Conservation (phyloP, 2,329 filamentous ascomycete genomes). For the Alternaria postmessia region DNA sequence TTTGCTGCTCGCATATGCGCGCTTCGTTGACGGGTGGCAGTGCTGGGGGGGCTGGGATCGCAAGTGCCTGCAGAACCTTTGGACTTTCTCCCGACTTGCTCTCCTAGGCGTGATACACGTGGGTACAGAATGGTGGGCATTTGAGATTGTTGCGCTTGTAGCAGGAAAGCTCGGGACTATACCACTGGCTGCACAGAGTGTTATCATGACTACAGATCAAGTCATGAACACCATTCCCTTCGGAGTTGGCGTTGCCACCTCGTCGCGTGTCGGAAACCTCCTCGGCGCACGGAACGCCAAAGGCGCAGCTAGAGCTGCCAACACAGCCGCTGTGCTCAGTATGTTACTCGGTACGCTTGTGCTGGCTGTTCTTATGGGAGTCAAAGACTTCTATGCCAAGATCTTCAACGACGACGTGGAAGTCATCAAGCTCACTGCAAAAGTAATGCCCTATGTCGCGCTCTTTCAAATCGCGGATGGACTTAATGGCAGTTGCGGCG, state of each 20-base stretch:
- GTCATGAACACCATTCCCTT: conserved; percentile 87
- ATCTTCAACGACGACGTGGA: conserved; percentile 81
- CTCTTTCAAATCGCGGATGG: conserved; percentile 92
- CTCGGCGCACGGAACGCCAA: conserved; percentile 72
- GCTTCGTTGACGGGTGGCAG: conserved; percentile 73
- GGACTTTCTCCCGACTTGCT: conserved; percentile 77
- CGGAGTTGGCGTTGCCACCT: conserved; percentile 83
- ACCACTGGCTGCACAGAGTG: conserved; percentile 80
- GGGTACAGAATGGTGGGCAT: conserved; percentile 94
- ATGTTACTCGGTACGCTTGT: conserved; percentile 73
- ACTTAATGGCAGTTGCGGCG: conserved; percentile 84
- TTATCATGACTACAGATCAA: conserved; percentile 90
- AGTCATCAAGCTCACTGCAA: conserved; percentile 75
- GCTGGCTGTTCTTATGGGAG: conserved; percentile 72
- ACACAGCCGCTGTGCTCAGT: conserved; percentile 77
- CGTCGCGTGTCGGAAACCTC: conserved; percentile 79
- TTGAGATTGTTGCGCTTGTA: conserved; percentile 86
- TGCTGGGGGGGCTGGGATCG: conserved; percentile 81
- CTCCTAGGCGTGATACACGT: conserved; percentile 81
- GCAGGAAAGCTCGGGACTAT: conserved; percentile 82
- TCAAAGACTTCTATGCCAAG: conserved; percentile 75
- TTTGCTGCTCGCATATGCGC: conserved; percentile 75
- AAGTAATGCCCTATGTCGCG: conserved; percentile 85
- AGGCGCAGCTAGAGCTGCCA: conserved; percentile 75
- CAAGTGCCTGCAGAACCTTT: conserved; percentile 70